Percentiles rank a stretch among this genome's conserved stretches.
Evolutionary conservation across 2,329 filamentous ascomycete genomes (phyloP).

Genomic region (Cercospora berteroae): DNA sequence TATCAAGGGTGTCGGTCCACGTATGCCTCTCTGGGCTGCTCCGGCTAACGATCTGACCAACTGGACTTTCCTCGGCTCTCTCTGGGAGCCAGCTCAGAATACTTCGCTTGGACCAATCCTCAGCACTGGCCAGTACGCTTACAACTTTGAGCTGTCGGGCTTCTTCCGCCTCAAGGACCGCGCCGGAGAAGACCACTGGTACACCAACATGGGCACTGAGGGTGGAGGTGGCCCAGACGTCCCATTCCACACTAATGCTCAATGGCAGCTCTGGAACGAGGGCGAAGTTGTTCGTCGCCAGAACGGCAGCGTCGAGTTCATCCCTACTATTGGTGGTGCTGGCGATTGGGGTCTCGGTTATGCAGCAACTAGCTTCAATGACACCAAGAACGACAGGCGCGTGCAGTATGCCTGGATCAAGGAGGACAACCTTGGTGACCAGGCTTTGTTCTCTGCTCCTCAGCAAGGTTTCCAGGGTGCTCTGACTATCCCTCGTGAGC

Average conservation of each 20-base stretch:
- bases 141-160: slow-evolving; percentile 51
- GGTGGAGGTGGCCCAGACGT: slow-evolving; percentile 42
- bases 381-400: slow-evolving; percentile 50
- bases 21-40: slow-evolving; percentile 49
- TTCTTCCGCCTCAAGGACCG: slow-evolving; percentile 48
- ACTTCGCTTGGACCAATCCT: slow-evolving; percentile 43
- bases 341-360: slow-evolving; percentile 48
- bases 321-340: slow-evolving; percentile 45
- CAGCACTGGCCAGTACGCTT: slow-evolving; percentile 47
- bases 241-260: slow-evolving; percentile 41
- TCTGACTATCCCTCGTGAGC: slow-evolving; percentile 46
- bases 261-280: slow-evolving; percentile 50
- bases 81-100: slow-evolving; percentile 48
- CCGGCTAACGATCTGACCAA: slow-evolving; percentile 45
- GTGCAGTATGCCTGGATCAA: slow-evolving; percentile 50
- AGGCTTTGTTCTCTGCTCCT: slow-evolving; percentile 39
- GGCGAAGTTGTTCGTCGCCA: slow-evolving; percentile 43
- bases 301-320: slow-evolving; percentile 48
- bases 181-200: slow-evolving; percentile 47
- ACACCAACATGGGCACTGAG: slow-evolving; percentile 43
- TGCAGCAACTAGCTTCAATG: slow-evolving; percentile 49
- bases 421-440: slow-evolving; percentile 43
- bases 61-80: slow-evolving; percentile 49
- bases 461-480: slow-evolving; percentile 49
- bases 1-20: slow-evolving; percentile 48